A percentile compares a stretch with the other conserved stretches of the same genome.
These are phyloP conservation scores for Aspergillus hortae DNA, from an alignment of 2,329 filamentous ascomycete genomes.

Conservation along the genomic window DNA sequence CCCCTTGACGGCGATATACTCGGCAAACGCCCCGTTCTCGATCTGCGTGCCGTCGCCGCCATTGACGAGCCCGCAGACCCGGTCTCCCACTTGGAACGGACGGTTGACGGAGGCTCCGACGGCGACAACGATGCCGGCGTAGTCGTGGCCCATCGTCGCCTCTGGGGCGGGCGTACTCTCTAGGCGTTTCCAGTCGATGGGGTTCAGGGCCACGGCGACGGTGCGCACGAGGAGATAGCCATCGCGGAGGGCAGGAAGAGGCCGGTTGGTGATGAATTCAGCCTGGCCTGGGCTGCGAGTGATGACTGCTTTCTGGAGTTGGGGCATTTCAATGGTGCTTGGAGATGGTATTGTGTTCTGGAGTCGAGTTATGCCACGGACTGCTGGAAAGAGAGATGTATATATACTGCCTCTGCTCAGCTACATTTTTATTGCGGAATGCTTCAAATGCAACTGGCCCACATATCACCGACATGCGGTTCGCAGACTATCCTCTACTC, in stretches of 20 bases:
- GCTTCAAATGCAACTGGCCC: too few species aligned
- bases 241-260: background rate
- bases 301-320: background rate
- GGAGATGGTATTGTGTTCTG: background rate
- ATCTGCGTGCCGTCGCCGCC: constrained; percentile 25
- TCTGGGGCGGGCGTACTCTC: background rate
- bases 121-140: constrained; percentile 1
- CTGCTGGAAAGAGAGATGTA: background rate
- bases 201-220: constrained; percentile 4
- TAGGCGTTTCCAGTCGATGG: constrained; percentile 6
- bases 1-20: constrained; percentile 30
- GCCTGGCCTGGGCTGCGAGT: background rate
- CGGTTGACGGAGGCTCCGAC: background rate
- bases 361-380: too few species aligned
- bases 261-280: background rate
- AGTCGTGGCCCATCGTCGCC: constrained; percentile 5
- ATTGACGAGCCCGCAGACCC: constrained; percentile 31
- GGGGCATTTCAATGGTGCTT: background rate
- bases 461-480: too few species aligned
- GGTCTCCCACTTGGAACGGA: constrained; percentile 28
- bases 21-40: constrained; percentile 33
- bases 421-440: too few species aligned
- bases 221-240: background rate
- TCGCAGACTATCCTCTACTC: too few species aligned
- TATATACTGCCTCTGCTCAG: background rate